These are phyloP conservation scores for Leccinum olivaceopallidum DNA, from an alignment of 768 basidiomycete genomes.

Conservation along the genomic window DNA sequence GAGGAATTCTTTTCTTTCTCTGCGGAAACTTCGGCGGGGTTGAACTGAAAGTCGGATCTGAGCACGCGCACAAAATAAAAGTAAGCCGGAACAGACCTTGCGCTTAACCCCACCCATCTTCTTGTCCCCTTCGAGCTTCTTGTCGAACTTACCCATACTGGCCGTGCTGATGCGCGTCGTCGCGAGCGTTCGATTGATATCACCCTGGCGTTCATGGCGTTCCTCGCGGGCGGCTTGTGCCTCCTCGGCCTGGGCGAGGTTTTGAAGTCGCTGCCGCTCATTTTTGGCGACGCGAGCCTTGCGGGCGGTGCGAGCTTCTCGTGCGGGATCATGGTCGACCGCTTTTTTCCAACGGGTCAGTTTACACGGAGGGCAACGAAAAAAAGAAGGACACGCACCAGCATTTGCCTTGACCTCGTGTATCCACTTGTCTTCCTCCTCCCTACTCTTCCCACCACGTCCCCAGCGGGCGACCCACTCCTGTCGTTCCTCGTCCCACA, in stretches of 20 bases:
- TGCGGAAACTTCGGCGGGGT: conserved; percentile 69
- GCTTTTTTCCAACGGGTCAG: conserved; percentile 43
- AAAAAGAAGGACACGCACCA: conserved; percentile 50
- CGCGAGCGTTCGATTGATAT: conserved; percentile 76
- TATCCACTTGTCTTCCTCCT: conserved; percentile 86
- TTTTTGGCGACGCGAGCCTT: conserved; percentile 86
- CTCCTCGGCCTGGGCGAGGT: conserved; percentile 58
- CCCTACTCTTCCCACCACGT: conserved; percentile 83
- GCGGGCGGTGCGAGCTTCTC: conserved; percentile 73
- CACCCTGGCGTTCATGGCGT: conserved; percentile 58
- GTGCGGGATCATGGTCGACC: conserved; percentile 76
- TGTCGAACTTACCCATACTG: conserved; percentile 94
- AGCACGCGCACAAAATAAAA: neutral
- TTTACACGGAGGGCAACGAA: neutral
- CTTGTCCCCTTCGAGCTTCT: conserved; percentile 87
- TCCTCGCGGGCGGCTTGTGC: conserved; percentile 24
- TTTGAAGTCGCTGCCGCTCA: conserved; percentile 70
- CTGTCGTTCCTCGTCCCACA: conserved; percentile 95
- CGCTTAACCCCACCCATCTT: conserved; percentile 87
- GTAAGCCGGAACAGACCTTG: conserved; percentile 54
- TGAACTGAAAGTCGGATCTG: conserved; percentile 60
- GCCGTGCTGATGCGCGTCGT: conserved; percentile 84
- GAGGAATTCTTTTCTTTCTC: conserved; percentile 71
- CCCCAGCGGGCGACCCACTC: conserved; percentile 95
- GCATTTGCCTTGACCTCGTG: conserved; percentile 87